Evolutionary conservation across 1,139 yeast genomes (phyloP).

Genomic region (Yamadazyma songkhlaensis): DNA sequence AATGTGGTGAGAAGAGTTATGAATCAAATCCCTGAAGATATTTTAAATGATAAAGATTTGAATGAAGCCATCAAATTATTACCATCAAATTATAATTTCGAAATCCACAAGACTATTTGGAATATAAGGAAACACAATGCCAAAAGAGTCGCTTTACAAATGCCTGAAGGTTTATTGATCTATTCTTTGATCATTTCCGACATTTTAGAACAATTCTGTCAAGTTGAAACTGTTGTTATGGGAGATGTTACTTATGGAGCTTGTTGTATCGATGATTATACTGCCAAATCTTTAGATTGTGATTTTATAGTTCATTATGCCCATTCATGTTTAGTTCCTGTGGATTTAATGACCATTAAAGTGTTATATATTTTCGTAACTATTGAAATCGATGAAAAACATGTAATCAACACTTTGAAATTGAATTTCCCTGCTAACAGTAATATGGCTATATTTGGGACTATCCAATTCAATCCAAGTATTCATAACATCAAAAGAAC

Average conservation of each 20-base stretch:
- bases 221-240: conserved; percentile 88
- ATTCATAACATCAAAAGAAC: conserved; percentile 73
- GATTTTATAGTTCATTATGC: conserved; percentile 96
- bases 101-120: conserved; percentile 94
- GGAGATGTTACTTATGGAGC: conserved; percentile 99
- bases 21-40: conserved; percentile 90
- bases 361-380: conserved; percentile 95
- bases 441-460: conserved; percentile 80
- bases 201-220: conserved; percentile 86
- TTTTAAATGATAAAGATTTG: conserved; percentile 71
- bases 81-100: conserved; percentile 92
- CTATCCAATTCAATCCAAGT: conserved; percentile 95
- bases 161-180: conserved; percentile 95
- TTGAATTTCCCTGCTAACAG: conserved; percentile 64
- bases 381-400: conserved; percentile 81
- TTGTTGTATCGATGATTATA: conserved; percentile 94
- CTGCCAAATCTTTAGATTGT: conserved; percentile 90
- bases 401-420: conserved; percentile 71
- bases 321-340: conserved; percentile 94
- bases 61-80: conserved; percentile 76
- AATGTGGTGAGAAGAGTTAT: conserved; percentile 55
- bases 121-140: conserved; percentile 74
- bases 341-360: conserved; percentile 85
- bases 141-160: conserved; percentile 81
- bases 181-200: conserved; percentile 87